Percentiles rank a stretch among this genome's conserved stretches.
Conservation (phyloP, 2,329 filamentous ascomycete species). For the Penicillium concentricum region DNA sequence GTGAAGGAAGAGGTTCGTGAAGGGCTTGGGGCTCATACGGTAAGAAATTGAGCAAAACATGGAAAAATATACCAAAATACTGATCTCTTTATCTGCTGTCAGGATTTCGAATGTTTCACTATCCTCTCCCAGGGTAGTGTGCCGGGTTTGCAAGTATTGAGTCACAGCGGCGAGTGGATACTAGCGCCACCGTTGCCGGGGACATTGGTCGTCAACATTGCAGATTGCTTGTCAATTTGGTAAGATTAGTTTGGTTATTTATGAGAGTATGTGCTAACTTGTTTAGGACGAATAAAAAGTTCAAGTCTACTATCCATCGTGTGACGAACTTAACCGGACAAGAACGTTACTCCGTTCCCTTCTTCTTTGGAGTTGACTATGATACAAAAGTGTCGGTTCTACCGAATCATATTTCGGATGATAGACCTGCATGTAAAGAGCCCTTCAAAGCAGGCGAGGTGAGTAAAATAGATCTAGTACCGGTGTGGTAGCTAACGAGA, state of each 20-base stretch:
- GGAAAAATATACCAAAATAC: neutral
- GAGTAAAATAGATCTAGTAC: neutral
- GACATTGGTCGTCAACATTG: slow-evolving; percentile 34
- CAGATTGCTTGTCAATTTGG: slow-evolving; percentile 32
- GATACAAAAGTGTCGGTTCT: slow-evolving; percentile 33
- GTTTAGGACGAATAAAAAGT: slow-evolving; percentile 39
- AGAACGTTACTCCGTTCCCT: slow-evolving; percentile 42
- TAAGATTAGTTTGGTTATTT: neutral
- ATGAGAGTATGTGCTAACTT: neutral
- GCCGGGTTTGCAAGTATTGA: slow-evolving; percentile 37
- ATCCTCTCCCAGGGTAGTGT: slow-evolving; percentile 43
- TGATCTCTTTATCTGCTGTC: neutral
- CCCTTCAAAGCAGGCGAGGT: slow-evolving; percentile 25
- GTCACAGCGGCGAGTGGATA: slow-evolving; percentile 31
- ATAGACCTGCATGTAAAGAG: slow-evolving; percentile 10
- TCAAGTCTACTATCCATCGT: slow-evolving; percentile 42
- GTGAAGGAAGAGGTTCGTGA: slow-evolving; percentile 34
- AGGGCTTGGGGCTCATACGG: slow-evolving; percentile 45
- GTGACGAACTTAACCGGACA: slow-evolving; percentile 41
- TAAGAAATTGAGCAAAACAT: neutral
- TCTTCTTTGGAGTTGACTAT: slow-evolving; percentile 46
- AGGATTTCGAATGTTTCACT: slow-evolving; percentile 44
- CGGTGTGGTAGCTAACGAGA: neutral
- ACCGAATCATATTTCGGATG: slow-evolving; percentile 15
- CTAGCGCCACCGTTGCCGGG: slow-evolving; percentile 24